Conservation (phyloP, 768 basidiomycete genomes). For the Boletus reticulatus region DNA sequence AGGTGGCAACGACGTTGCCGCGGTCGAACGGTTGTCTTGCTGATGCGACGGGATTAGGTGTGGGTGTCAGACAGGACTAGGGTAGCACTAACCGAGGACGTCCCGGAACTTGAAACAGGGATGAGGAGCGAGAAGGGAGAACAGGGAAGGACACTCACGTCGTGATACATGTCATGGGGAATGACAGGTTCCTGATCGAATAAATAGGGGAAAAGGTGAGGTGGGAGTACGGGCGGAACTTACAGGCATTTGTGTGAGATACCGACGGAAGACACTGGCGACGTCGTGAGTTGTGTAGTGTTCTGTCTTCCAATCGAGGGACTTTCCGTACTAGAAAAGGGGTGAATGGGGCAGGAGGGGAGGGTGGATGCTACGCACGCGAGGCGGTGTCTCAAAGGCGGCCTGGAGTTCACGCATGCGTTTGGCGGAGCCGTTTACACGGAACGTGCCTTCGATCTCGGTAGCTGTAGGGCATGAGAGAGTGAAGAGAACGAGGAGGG, state of each 20-base stretch:
- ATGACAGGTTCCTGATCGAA: slow-evolving; percentile 84
- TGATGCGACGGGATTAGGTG: slow-evolving; percentile 30
- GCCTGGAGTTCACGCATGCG: slow-evolving; percentile 95
- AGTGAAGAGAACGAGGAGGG: background rate
- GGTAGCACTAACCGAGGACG: slow-evolving; percentile 54
- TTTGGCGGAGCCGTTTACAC: slow-evolving; percentile 92
- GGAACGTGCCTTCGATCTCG: slow-evolving; percentile 90
- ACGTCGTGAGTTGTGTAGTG: slow-evolving; percentile 94
- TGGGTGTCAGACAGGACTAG: background rate
- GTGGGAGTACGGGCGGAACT: slow-evolving; percentile 32
- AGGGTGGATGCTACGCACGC: slow-evolving; percentile 45
- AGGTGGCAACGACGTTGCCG: slow-evolving; percentile 72
- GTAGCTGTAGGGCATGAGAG: slow-evolving; percentile 52
- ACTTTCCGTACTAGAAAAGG: slow-evolving; percentile 78
- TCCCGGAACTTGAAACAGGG: slow-evolving; percentile 64
- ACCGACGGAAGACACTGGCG: slow-evolving; percentile 93
- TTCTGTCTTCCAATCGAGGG: slow-evolving; percentile 85
- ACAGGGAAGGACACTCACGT: slow-evolving; percentile 49
- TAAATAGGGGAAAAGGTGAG: slow-evolving; percentile 4
- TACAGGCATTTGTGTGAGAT: slow-evolving; percentile 95
- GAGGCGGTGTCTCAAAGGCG: slow-evolving; percentile 83
- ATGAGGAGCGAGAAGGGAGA: slow-evolving; percentile 6
- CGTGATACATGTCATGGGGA: slow-evolving; percentile 85
- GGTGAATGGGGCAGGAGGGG: slow-evolving; percentile 1
- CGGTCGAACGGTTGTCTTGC: slow-evolving; percentile 68